Conservation (phyloP, 345 rosid genomes). For the Camelina hispida region DNA sequence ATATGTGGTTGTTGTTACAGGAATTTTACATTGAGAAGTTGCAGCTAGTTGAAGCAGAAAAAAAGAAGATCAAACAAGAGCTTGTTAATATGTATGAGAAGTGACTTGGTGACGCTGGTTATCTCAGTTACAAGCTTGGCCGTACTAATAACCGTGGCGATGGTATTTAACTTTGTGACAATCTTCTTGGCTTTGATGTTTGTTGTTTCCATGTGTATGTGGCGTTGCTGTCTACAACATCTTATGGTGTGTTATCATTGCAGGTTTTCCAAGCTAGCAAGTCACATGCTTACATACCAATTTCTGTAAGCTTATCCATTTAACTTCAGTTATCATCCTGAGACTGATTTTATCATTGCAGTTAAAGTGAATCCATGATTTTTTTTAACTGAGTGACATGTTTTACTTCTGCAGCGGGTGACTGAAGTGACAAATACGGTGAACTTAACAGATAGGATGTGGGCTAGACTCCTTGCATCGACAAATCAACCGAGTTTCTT, state of each 20-base stretch:
- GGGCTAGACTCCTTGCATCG: constrained; percentile 97
- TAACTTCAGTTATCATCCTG: background rate
- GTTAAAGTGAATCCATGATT: constrained; percentile 15
- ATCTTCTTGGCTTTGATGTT: constrained; percentile 3
- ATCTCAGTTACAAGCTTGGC: constrained; percentile 71
- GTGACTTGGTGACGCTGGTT: constrained; percentile 86
- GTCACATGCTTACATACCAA: constrained; percentile 83
- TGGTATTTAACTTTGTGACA: constrained; percentile 49
- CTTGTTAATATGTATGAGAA: constrained; percentile 83
- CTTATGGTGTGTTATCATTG: too few species aligned
- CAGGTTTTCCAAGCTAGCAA: too few species aligned
- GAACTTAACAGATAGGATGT: constrained; percentile 89
- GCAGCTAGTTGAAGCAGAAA: too few species aligned
- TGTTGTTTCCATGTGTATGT: too few species aligned
- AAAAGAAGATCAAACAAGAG: constrained; percentile 44
- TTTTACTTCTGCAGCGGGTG: constrained; percentile 68
- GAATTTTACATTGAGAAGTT: too few species aligned
- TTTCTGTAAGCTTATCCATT: constrained; percentile 58
- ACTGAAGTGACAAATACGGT: constrained; percentile 76
- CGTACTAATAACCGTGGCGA: constrained; percentile 97
- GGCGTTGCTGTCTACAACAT: background rate
- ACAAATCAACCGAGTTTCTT: constrained; percentile 92
- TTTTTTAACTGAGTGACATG: constrained; percentile 15
- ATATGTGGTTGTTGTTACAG: too few species aligned
- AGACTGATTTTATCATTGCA: background rate